Percentiles rank a stretch among this genome's conserved stretches.
Conservation (phyloP, 371 early-diverging fungal genomes). For the Actinomucor elegans region DNA sequence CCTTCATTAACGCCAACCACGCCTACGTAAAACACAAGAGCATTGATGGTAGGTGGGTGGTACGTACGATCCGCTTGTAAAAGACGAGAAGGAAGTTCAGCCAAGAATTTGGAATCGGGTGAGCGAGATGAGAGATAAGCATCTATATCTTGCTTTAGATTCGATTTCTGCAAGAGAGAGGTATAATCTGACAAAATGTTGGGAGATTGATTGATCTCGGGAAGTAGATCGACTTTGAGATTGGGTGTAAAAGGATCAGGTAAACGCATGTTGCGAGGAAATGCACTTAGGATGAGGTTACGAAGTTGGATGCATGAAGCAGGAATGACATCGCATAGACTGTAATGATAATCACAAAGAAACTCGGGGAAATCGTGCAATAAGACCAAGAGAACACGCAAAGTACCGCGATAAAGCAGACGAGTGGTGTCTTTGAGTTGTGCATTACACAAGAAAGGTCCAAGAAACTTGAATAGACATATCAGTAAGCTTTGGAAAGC, state of each 20-base stretch:
- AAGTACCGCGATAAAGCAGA: conserved; percentile 85
- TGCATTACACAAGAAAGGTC: conserved; percentile 75
- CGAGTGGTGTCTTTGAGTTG: conserved; percentile 78
- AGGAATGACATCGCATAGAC: conserved; percentile 93
- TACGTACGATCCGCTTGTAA: conserved; percentile 47
- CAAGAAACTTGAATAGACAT: conserved; percentile 81
- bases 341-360: conserved; percentile 89
- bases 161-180: conserved; percentile 43
- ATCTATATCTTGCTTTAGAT: conserved; percentile 75
- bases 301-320: conserved; percentile 92
- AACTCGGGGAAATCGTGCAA: conserved; percentile 98
- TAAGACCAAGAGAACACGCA: conserved; percentile 90
- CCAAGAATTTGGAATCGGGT: neutral
- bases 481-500: conserved; percentile 81
- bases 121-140: conserved; percentile 45
- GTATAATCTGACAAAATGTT: conserved; percentile 84
- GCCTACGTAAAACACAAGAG: conserved; percentile 88
- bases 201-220: conserved; percentile 85
- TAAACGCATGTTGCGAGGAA: conserved; percentile 93
- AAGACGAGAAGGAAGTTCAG: neutral
- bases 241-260: conserved; percentile 97
- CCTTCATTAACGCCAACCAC: conserved; percentile 72
- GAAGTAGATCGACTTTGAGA: conserved; percentile 87
- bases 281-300: conserved; percentile 93
- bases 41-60: conserved; percentile 81